These are phyloP conservation scores for Hyaloraphidium curvatum DNA, from an alignment of 192 early-diverging fungal genomes.

Conservation along the genomic window DNA sequence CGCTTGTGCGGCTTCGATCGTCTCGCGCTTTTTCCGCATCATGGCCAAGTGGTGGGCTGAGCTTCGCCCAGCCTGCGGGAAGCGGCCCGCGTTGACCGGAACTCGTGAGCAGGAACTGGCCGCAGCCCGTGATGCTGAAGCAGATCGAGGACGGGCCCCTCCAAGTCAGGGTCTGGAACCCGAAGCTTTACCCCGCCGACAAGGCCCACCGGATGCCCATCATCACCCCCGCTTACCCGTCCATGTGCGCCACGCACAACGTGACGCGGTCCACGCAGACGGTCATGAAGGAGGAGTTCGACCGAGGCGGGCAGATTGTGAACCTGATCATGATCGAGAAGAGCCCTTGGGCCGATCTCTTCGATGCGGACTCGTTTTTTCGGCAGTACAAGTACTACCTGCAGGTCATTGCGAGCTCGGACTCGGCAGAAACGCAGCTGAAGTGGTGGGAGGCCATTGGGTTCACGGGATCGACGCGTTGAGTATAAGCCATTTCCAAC, in stretches of 20 bases:
- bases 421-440: slow-evolving; percentile 49
- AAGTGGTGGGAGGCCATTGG: no score
- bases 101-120: slow-evolving; percentile 69
- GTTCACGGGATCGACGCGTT: no score
- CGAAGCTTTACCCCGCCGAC: slow-evolving; percentile 63
- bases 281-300: slow-evolving; percentile 72
- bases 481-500: no score
- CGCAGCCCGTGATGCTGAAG: slow-evolving; percentile 76
- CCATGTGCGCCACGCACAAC: slow-evolving; percentile 96
- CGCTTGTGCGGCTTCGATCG: slow-evolving; percentile 68
- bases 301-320: slow-evolving; percentile 51
- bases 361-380: slow-evolving; percentile 82
- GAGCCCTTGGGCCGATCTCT: slow-evolving; percentile 60
- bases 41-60: slow-evolving; percentile 67
- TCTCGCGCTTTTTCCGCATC: slow-evolving; percentile 75
- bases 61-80: no score
- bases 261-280: slow-evolving; percentile 67
- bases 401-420: slow-evolving; percentile 64
- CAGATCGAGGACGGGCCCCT: slow-evolving; percentile 71
- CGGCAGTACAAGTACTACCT: slow-evolving; percentile 69
- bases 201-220: slow-evolving; percentile 82
- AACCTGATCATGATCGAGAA: slow-evolving; percentile 58
- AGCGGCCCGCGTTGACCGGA: no score
- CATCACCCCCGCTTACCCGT: slow-evolving; percentile 96
- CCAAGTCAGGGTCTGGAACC: slow-evolving; percentile 87